phyloP scores from a whole-genome alignment of 2,329 filamentous ascomycete species.

The Aspergillus puulaauensis region DNA sequence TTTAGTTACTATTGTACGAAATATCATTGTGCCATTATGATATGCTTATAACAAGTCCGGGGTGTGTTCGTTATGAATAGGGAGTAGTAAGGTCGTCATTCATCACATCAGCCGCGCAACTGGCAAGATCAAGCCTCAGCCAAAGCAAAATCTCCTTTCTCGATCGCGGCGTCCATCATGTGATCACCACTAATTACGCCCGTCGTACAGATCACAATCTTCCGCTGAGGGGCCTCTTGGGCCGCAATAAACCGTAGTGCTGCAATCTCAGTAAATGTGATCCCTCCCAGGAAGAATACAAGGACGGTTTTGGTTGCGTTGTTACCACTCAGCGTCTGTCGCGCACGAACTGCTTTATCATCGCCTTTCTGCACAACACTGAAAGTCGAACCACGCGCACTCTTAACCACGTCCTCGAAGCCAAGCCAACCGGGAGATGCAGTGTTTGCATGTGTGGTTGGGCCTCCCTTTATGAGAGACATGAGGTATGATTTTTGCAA shows the following conservation, averaged over 20 bases:
- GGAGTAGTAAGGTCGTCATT: not conserved
- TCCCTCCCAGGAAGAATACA: conserved; percentile 96
- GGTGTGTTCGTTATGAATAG: not conserved
- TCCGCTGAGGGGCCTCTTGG: conserved; percentile 76
- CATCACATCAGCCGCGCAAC: not conserved
- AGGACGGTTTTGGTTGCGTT: conserved; percentile 80
- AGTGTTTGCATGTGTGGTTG: conserved; percentile 52
- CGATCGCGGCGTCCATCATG: conserved; percentile 83
- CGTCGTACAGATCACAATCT: conserved; percentile 89
- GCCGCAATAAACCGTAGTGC: conserved; percentile 86
- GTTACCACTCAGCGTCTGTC: conserved; percentile 75
- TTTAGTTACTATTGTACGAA: not conserved
- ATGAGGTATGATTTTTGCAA: conserved; percentile 85
- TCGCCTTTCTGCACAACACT: conserved; percentile 90
- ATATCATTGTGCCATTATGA: not conserved
- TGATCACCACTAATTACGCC: conserved; percentile 85
- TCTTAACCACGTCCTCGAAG: conserved; percentile 88
- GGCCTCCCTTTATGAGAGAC: conserved; percentile 66
- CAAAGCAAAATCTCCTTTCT: conserved; percentile 63
- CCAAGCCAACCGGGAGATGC: conserved; percentile 82
- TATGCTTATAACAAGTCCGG: not conserved
- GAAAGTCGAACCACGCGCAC: conserved; percentile 83
- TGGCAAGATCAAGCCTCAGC: conserved; percentile 17
- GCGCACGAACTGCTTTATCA: conserved; percentile 85
- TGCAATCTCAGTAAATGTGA: conserved; percentile 94